Conservation (phyloP, 2,329 filamentous ascomycete species). For the Calonectria naviculata region DNA sequence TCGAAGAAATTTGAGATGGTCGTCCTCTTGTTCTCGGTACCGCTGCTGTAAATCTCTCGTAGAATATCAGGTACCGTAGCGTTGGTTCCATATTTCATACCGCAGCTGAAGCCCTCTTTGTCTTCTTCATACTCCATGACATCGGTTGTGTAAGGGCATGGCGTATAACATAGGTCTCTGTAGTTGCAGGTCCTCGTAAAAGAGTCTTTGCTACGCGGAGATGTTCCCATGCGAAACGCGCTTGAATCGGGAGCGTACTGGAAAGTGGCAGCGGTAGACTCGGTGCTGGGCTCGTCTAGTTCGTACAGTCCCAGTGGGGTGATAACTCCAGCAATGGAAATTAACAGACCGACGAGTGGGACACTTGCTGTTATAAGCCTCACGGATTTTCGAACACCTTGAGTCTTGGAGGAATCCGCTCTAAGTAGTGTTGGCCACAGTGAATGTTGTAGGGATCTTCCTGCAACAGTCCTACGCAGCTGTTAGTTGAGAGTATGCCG, state of each 20-base stretch:
- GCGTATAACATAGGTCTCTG: not conserved
- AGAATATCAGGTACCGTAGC: slow-evolving; percentile 16
- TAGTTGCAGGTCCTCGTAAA: slow-evolving; percentile 15
- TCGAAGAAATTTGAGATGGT: slow-evolving; percentile 27
- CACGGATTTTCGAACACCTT: slow-evolving; percentile 11
- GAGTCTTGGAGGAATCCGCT: slow-evolving; percentile 16
- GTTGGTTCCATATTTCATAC: not conserved
- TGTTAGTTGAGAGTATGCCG: not conserved
- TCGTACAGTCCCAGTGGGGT: slow-evolving; percentile 27
- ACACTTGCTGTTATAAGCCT: slow-evolving; percentile 2
- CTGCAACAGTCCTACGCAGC: slow-evolving; percentile 12
- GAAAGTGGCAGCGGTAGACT: not conserved
- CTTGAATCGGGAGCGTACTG: slow-evolving; percentile 19
- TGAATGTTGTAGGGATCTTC: slow-evolving; percentile 16
- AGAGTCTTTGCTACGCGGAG: not conserved
- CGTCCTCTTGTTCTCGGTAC: slow-evolving; percentile 6
- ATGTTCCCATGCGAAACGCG: slow-evolving; percentile 15
- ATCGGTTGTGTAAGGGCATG: slow-evolving; percentile 21
- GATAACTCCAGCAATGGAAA: slow-evolving; percentile 17
- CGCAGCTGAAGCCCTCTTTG: not conserved
- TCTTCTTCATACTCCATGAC: slow-evolving; percentile 2
- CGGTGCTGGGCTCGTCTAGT: not conserved
- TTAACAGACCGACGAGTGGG: not conserved
- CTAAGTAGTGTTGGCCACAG: slow-evolving; percentile 19
- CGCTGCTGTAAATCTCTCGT: slow-evolving; percentile 16